Evolutionary conservation across 306 rosid genomes (phyloP), one percentile per base, ranked within the genome.

Genomic region (Prosopis cineraria): DNA sequence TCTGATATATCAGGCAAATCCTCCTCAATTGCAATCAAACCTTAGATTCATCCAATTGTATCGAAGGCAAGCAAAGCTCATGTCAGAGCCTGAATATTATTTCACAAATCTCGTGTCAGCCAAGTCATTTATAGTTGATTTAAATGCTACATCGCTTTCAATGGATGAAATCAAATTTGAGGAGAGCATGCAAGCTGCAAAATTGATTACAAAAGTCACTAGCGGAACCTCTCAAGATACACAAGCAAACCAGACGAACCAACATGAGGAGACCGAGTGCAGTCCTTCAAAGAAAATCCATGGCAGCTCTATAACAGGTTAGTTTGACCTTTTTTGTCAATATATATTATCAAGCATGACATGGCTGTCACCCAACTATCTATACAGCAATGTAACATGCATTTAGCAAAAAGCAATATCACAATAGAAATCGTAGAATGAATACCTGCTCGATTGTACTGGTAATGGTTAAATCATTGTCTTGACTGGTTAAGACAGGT

Each of bases 21-120:
- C 96, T 69, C 89, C 91, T 68, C 90, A 79, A 58, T 77, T 91
- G 88, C 93, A 91, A 44, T 89, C 96, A 68, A 91, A 91, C 84
- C 93, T 91, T 77, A 87, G 64, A 70, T 91, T 84, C 50, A 87
- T 85, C 72, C 92, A 91, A 74, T 53, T 85, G 62, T 91, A 78
- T 41, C 84, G 91, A 77, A 82, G 90, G 85, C 93, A 91, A 79
- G 81, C 80, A 75, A 91, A 89, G 83, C 90, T 91, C 77, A 81
- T 83, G 34, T 91, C 93, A 19, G 86, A 79, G 80, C 80, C 85
- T 13, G 84, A 89, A 17, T 90, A 79, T 87, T 81, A 80, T 81
- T 81, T 81, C 84, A 87, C 87, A 73, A 85, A 81, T 82, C 93
- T 91, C 24, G 87, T 86, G 50, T 89, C 93, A 53, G 80, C 90